Evolutionary conservation across 2,329 filamentous ascomycete genomes (phyloP), one percentile per base, ranked within the genome.

Genomic region (Xylariaceae sp.): DNA sequence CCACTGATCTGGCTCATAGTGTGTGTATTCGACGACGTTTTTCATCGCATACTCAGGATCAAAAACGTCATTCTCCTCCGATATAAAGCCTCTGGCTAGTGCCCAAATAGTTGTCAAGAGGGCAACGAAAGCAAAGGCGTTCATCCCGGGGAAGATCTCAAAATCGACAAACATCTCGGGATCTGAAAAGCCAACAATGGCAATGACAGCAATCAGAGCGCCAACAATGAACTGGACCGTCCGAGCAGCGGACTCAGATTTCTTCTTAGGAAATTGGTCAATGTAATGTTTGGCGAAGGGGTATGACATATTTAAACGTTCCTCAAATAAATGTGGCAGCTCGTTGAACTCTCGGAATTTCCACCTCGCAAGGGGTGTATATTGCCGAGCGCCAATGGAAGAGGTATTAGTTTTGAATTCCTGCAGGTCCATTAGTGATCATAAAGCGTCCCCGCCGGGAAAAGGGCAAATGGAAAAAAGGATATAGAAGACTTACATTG

Each of bases 281-380:
- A 99, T 80, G 65, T 99, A 99, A 45, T 90, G 84, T 32, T 87
- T 90, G 2, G 94, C 92, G 68, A 90, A 96, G 0, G 92, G 92
- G 66, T 94, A 91, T 0, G 94, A 96, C 87, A 97, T 95, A 60
- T 95, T 92, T 40, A 92, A 77, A 18, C 94, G 85, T 60, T 92
- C 88, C 56, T 91, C 83, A 65, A 97, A 99, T 2, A 97, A 79
- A 70, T 99, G 94, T 53, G 87, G 87, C 1, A 99, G 79, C 70
- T 99, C 94, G 65, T 99, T 99, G 78, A 97, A 99, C 69, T 97
- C 92, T 45, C 94, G 86, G 59, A 99, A 96, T 65, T 96, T 97
- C 94, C 94, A 99, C 68, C 96, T 88, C 0, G 94, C 94, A 47
- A 96, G 81, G 1, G 91, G 89, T 0, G 92, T 97, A 68, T 96